Percentiles rank a stretch among this genome's conserved stretches.
These are phyloP conservation scores for Rhizopogon salebrosus DNA, from an alignment of 768 basidiomycete species.

Conservation along the genomic window DNA sequence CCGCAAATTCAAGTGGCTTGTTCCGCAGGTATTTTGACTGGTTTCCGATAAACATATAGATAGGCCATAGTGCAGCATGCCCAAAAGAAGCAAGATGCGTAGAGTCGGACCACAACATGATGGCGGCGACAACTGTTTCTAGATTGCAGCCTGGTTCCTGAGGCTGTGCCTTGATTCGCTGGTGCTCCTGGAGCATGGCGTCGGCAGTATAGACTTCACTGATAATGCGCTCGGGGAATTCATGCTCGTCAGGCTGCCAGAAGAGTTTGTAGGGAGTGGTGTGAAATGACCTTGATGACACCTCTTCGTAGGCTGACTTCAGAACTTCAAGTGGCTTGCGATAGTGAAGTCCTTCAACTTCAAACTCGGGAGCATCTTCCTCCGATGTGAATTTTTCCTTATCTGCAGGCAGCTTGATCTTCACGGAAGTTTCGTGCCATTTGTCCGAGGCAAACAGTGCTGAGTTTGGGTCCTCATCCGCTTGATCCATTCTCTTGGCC, in stretches of 20 bases:
- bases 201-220: background rate
- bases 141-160: slow-evolving; percentile 10
- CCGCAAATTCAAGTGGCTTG: slow-evolving; percentile 7
- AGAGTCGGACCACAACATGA: slow-evolving; percentile 22
- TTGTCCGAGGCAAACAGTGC: background rate
- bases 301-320: background rate
- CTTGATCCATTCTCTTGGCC: background rate
- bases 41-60: slow-evolving; percentile 10
- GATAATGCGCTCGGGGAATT: background rate
- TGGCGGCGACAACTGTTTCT: slow-evolving; percentile 8
- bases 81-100: slow-evolving; percentile 20
- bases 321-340: background rate
- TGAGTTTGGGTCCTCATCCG: background rate
- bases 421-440: slow-evolving; percentile 9
- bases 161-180: background rate
- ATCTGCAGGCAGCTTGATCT: slow-evolving; percentile 6
- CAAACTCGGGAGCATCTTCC: background rate
- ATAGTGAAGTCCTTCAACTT: background rate
- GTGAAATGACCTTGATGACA: background rate
- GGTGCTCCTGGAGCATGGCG: background rate
- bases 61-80: slow-evolving; percentile 9
- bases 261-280: slow-evolving; percentile 2
- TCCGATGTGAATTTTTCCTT: background rate
- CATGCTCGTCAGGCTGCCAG: slow-evolving; percentile 1
- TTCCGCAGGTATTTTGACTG: slow-evolving; percentile 4